These are phyloP conservation scores for Podaxis mareebaensis DNA, from an alignment of 768 basidiomycete species.

Conservation along the genomic window DNA sequence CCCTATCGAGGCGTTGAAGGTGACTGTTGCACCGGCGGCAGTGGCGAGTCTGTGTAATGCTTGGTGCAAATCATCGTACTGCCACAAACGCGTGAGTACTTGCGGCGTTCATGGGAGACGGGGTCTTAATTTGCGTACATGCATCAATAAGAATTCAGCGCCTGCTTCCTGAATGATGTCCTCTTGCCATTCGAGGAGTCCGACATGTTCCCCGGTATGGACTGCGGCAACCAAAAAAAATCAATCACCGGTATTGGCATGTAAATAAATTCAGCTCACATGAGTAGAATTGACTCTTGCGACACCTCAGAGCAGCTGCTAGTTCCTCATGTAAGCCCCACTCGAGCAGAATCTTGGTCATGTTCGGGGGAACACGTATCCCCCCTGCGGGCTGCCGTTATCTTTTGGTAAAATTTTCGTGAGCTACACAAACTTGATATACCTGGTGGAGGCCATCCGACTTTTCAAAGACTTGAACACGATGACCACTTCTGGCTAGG, in stretches of 20 bases:
- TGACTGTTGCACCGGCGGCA: slow-evolving; percentile 40
- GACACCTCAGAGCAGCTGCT: slow-evolving; percentile 31
- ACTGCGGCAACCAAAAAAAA: slow-evolving; percentile 29
- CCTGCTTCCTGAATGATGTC: slow-evolving; percentile 49
- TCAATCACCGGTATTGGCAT: neutral
- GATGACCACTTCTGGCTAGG: slow-evolving; percentile 50
- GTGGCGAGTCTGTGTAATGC: slow-evolving; percentile 44
- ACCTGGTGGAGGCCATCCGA: slow-evolving; percentile 33
- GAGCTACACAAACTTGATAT: slow-evolving; percentile 7
- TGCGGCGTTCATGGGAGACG: slow-evolving; percentile 1
- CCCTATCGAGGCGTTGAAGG: slow-evolving; percentile 29
- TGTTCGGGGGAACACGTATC: slow-evolving; percentile 52
- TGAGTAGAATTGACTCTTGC: slow-evolving; percentile 35
- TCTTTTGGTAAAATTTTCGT: neutral
- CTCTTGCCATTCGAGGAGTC: slow-evolving; percentile 49
- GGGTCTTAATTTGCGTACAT: slow-evolving; percentile 33
- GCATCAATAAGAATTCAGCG: slow-evolving; percentile 50
- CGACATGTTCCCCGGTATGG: slow-evolving; percentile 42
- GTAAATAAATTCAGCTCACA: slow-evolving; percentile 27
- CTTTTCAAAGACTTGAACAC: slow-evolving; percentile 49
- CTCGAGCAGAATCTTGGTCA: slow-evolving; percentile 47
- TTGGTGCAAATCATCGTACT: slow-evolving; percentile 49
- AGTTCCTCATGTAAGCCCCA: slow-evolving; percentile 52
- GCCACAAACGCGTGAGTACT: slow-evolving; percentile 6
- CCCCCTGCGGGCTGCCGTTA: slow-evolving; percentile 35